Evolutionary conservation across 306 rosid species (phyloP).

Genomic region (Cucurbita pepo): DNA sequence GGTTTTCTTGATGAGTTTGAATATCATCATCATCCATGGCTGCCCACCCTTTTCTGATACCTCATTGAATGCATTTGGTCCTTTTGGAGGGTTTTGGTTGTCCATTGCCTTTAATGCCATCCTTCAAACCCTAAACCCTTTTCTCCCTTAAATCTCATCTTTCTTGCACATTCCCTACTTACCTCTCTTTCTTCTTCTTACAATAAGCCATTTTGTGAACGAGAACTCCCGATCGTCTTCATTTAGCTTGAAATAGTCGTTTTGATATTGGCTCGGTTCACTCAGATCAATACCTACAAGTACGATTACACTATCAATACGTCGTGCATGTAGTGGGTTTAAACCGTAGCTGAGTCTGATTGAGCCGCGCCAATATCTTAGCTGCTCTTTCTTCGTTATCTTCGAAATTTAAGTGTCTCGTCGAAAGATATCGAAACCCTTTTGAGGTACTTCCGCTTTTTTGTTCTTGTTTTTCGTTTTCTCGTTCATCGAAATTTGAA

Average conservation of each 20-base stretch:
- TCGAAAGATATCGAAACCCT: neutral
- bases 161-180: neutral
- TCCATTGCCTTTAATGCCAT: constrained; percentile 1
- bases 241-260: constrained; percentile 4
- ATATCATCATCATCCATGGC: neutral
- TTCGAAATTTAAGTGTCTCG: no score
- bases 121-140: neutral
- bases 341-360: neutral
- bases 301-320: fast-evolving
- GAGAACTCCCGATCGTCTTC: neutral
- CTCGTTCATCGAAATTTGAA: no score
- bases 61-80: constrained; percentile 5
- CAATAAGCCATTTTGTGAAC: neutral
- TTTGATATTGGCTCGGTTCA: constrained; percentile 16
- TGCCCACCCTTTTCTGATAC: neutral
- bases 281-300: neutral
- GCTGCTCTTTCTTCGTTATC: neutral
- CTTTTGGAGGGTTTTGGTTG: constrained; percentile 5
- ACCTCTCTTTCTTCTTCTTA: neutral
- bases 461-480: no score
- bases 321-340: neutral
- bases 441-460: neutral
- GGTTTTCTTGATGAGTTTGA: neutral
- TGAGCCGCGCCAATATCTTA: constrained; percentile 24
- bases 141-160: neutral